A percentile compares a stretch with the other conserved stretches of the same genome.
Evolutionary conservation across 768 basidiomycete species (phyloP).

Genomic region (Auricularia cornea): DNA sequence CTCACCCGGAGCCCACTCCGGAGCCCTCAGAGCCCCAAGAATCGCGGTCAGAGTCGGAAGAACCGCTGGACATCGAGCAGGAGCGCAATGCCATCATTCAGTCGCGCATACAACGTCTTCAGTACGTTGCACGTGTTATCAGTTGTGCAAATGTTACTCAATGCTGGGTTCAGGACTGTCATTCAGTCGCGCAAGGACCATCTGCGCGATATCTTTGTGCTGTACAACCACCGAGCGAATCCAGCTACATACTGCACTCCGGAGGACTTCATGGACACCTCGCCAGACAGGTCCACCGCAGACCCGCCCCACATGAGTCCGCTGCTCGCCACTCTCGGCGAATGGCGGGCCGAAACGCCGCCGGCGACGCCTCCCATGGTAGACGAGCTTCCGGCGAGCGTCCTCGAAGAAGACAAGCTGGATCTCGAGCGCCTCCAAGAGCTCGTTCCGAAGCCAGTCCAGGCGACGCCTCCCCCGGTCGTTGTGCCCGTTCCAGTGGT

Average conservation of each 20-base stretch:
- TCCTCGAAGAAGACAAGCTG: not conserved
- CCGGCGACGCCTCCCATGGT: not conserved
- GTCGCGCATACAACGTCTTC: not conserved
- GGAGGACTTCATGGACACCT: not conserved
- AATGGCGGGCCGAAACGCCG: not conserved
- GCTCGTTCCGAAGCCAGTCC: not conserved
- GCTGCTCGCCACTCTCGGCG: not conserved
- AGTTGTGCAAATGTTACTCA: not conserved
- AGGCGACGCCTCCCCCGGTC: not conserved
- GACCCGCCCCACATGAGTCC: not conserved
- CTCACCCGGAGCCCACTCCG: not conserved
- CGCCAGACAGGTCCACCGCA: not conserved
- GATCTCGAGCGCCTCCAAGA: not conserved
- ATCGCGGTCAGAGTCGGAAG: not conserved
- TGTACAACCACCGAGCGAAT: not conserved
- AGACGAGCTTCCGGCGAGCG: not conserved
- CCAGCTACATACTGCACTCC: not conserved
- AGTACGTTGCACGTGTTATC: not conserved
- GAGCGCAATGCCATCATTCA: not conserved
- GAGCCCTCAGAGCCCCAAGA: not conserved
- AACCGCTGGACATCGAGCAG: not conserved
- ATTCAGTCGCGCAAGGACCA: not conserved
- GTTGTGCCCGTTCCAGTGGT: too few species aligned
- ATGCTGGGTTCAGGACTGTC: not conserved
- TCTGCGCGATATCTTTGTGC: not conserved